Percentiles rank a stretch among this genome's conserved stretches.
Conservation (phyloP, 768 basidiomycete genomes). For the Naganishia kalamii region DNA sequence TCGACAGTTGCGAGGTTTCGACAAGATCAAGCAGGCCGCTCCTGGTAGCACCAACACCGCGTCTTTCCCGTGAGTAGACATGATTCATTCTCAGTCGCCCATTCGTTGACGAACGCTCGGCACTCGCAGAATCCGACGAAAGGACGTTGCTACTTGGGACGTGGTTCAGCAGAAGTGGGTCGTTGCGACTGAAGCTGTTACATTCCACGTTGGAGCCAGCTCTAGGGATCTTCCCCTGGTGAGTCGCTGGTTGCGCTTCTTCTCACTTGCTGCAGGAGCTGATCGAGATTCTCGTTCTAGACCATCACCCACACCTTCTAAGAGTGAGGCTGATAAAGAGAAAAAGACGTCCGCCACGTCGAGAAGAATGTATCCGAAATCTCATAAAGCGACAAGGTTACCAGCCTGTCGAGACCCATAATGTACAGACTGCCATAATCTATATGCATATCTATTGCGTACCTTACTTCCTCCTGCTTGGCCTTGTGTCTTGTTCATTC, state of each 20-base stretch:
- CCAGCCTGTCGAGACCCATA: not conserved
- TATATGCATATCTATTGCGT: not conserved
- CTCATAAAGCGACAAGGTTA: not conserved
- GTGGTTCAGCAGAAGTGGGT: slow-evolving; percentile 67
- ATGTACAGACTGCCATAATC: slow-evolving; percentile 5
- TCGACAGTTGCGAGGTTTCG: slow-evolving; percentile 43
- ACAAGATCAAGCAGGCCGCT: slow-evolving; percentile 34
- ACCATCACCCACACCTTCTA: slow-evolving; percentile 16
- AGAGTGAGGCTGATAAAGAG: not conserved
- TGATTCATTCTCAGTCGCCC: not conserved
- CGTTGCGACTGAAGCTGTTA: slow-evolving; percentile 60
- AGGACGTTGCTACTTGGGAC: slow-evolving; percentile 60
- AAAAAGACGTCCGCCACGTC: not conserved
- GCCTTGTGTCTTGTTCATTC: no score
- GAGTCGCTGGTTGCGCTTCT: not conserved
- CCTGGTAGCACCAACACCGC: slow-evolving; percentile 34
- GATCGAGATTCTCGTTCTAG: not conserved
- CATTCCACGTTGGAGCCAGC: slow-evolving; percentile 56
- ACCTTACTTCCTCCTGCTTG: no score
- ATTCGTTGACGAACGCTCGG: not conserved
- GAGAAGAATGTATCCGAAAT: not conserved
- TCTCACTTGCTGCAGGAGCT: not conserved
- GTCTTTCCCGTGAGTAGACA: slow-evolving; percentile 29
- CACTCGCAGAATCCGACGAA: slow-evolving; percentile 23
- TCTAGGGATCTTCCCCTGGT: slow-evolving; percentile 30